A percentile compares a stretch with the other conserved stretches of the same genome.
These are phyloP conservation scores for Phaeosphaeria sp. DNA, from an alignment of 2,329 filamentous ascomycete species.

Conservation along the genomic window DNA sequence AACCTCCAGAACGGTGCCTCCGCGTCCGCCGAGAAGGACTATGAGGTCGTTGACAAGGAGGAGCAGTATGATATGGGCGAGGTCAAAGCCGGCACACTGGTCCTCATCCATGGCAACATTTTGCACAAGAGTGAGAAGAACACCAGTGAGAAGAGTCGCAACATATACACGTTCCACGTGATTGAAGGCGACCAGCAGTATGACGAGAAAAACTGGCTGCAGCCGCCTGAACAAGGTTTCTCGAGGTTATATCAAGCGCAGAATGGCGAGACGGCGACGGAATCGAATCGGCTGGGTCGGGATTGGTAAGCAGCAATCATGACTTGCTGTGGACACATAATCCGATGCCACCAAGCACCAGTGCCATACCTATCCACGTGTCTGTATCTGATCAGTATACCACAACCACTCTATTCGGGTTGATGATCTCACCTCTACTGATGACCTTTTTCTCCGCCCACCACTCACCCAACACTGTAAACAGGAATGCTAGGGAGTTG, in stretches of 20 bases:
- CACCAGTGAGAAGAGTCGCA: conserved; percentile 80
- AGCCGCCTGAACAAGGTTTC: conserved; percentile 82
- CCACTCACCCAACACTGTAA: conserved; percentile 94
- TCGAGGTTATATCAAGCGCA: conserved; percentile 64
- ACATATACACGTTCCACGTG: conserved; percentile 97
- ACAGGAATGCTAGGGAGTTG: conserved; percentile 93
- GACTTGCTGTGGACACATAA: conserved; percentile 74
- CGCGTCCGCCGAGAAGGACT: conserved; percentile 36
- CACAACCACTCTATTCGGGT: not conserved
- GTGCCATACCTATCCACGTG: conserved; percentile 80
- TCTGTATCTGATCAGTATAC: conserved; percentile 57
- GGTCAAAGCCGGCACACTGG: conserved; percentile 88
- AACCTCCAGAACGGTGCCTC: conserved; percentile 46
- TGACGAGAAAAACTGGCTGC: conserved; percentile 91
- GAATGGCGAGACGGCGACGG: not conserved
- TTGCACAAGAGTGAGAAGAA: conserved; percentile 97
- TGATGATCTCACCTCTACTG: conserved; percentile 69
- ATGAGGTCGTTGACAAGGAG: conserved; percentile 42
- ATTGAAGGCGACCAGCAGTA: conserved; percentile 85
- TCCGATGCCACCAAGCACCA: conserved; percentile 81
- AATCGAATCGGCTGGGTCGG: conserved; percentile 16
- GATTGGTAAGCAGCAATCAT: conserved; percentile 25
- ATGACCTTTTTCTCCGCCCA: conserved; percentile 93
- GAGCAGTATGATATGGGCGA: conserved; percentile 78
- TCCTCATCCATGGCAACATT: conserved; percentile 94